Base-by-base conservation (phyloP, 2,329 filamentous ascomycete genomes). In the Aspergillus phoenicis region DNA sequence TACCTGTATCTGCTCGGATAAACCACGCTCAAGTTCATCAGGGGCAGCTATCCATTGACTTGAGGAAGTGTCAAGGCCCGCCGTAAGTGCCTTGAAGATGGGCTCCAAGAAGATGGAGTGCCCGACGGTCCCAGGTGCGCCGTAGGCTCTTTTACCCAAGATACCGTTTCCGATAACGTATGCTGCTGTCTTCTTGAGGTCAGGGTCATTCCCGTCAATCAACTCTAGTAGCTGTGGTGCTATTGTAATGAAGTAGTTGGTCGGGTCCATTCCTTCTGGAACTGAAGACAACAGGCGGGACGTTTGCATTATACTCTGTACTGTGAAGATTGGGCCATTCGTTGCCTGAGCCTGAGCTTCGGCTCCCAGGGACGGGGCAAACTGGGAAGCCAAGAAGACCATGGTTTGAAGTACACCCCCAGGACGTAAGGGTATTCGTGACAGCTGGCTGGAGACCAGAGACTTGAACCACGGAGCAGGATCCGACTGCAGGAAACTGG, bases 121-220 rank as follows among this genome's bases (percentile, higher is more conserved):
- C 0, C 78, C 78, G 54, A 78, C 71, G 0, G 73, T 75, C 5
- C 76, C 75, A 33, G 75, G 74, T 17, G 76, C 73, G 4, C 78
- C 78, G 59, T 74, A 76, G 13, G 70, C 57, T 30, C 73, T 72
- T 60, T 79, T 80, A 2, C 75, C 71, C 28, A 80, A 61, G 33
- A 80, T 77, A n/a, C 78, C 78, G 65, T 72, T 80, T 6, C 78
- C 77, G 51, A 80, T 73, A 17, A 75, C 71, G 63, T 80, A 80
- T 2, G 78, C 75, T 17, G 74, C 77, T n/a, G 77, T 76, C 58
- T 74, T 78, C 58, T 68, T 73, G 39, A 80, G 61, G 60, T 80
- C 78, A 1, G 60, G 67, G 52, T 79, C 77, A 17, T 74, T 66
- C 1, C 77, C 73, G 61, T 80, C 78, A 52, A 80, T 66, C 48